Conservation (phyloP, 441 rosid genomes). For the Jatropha podagrica region DNA sequence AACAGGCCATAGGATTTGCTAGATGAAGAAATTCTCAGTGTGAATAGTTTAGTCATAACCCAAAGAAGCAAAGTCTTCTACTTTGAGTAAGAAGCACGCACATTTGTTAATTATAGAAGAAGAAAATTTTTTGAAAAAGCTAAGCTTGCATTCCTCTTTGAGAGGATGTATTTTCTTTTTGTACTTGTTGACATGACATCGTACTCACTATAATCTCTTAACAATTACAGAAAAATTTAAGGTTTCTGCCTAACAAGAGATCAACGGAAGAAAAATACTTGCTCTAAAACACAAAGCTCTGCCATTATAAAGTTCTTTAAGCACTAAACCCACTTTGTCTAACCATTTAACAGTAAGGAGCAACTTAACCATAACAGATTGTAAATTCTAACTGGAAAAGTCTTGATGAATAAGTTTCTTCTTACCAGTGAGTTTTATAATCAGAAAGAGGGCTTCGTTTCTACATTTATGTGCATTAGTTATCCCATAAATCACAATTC, state of each 20-base stretch:
- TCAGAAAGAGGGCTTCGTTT: not conserved
- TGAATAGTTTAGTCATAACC: not conserved
- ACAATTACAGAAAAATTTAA: not conserved
- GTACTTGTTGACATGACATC: too few relatives aligned
- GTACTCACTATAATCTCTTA: not conserved
- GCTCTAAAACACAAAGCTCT: not conserved
- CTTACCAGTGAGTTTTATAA: not conserved
- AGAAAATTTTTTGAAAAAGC: not conserved
- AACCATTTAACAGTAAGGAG: not conserved
- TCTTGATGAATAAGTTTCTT: not conserved
- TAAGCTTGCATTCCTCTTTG: not conserved
- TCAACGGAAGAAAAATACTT: not conserved
- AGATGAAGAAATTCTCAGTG: not conserved
- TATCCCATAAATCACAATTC: constrained; percentile 1
- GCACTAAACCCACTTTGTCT: not conserved
- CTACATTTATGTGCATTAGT: not conserved
- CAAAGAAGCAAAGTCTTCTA: not conserved
- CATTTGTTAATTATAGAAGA: not conserved
- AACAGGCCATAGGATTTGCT: not conserved
- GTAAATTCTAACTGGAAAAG: not conserved
- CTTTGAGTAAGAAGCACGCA: not conserved
- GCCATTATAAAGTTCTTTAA: not conserved
- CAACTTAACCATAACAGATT: not conserved
- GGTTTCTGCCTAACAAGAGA: not conserved
- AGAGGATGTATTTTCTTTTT: too few relatives aligned